Conservation (phyloP, 176 grass and related monocot genomes). For the Secale cereale region DNA sequence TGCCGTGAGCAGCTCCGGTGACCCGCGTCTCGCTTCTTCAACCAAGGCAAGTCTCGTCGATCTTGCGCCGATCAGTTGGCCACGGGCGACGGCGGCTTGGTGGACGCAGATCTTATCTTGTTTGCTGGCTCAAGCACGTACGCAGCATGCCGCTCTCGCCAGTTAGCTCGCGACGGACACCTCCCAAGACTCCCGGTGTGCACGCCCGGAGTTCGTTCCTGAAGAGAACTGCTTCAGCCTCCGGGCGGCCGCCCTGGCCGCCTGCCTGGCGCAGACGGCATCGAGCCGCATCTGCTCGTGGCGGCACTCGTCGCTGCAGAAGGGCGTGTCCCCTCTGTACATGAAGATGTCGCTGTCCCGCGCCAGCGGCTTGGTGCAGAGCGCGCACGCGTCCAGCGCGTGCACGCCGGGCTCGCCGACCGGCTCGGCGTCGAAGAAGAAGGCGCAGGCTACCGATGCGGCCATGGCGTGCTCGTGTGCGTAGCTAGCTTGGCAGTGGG, state of each 20-base stretch:
- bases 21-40: background rate
- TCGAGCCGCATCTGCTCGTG: conserved; percentile 51
- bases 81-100: too few species aligned
- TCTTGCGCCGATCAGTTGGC: too few species aligned
- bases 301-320: conserved; percentile 65
- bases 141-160: background rate
- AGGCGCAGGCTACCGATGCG: conserved; percentile 7
- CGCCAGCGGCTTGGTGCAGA: conserved; percentile 37
- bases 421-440: conserved; percentile 36
- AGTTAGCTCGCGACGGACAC: background rate
- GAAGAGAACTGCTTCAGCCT: background rate
- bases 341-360: conserved; percentile 63
- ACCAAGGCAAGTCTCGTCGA: background rate
- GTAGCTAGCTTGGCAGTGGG: background rate
- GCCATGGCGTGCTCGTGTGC: background rate
- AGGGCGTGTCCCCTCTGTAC: conserved; percentile 66
- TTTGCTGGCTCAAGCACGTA: background rate
- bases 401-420: background rate
- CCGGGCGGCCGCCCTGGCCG: background rate
- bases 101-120: background rate
- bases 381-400: conserved; percentile 53
- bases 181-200: conserved; percentile 5
- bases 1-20: background rate
- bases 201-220: background rate
- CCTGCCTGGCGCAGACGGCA: conserved; percentile 9